Conservation (phyloP, 1,139 yeast genomes). For the Insectozyma bohioensis region DNA sequence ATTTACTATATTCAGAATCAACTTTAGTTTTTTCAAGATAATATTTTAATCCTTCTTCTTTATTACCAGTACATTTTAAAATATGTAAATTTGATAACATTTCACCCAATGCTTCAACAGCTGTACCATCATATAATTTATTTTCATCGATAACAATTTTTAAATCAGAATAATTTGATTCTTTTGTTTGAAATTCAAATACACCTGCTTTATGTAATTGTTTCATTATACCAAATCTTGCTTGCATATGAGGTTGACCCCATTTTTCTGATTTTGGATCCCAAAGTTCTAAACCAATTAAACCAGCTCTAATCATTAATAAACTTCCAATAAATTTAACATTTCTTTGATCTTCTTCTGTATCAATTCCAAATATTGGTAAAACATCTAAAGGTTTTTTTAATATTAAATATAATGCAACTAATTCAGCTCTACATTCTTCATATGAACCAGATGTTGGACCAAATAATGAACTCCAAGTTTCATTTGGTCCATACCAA, state of each 20-base stretch:
- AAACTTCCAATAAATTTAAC: slow-evolving; percentile 67
- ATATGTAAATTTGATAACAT: slow-evolving; percentile 72
- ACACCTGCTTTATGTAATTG: slow-evolving; percentile 71
- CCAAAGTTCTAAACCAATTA: slow-evolving; percentile 80
- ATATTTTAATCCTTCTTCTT: slow-evolving; percentile 58
- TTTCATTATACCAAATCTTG: slow-evolving; percentile 81
- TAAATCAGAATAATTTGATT: slow-evolving; percentile 57
- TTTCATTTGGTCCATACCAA: slow-evolving; percentile 75
- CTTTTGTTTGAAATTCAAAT: slow-evolving; percentile 50
- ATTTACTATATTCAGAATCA: slow-evolving; percentile 58
- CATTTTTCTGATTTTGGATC: slow-evolving; percentile 78
- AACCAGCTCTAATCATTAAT: slow-evolving; percentile 86
- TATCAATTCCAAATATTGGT: slow-evolving; percentile 67
- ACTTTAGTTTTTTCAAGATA: slow-evolving; percentile 69
- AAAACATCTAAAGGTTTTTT: slow-evolving; percentile 58
- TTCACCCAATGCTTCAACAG: slow-evolving; percentile 72
- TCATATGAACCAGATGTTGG: slow-evolving; percentile 82
- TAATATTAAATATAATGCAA: slow-evolving; percentile 77
- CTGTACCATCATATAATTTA: slow-evolving; percentile 58
- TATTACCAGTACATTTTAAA: slow-evolving; percentile 76
- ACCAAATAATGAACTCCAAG: slow-evolving; percentile 89
- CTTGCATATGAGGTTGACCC: slow-evolving; percentile 98
- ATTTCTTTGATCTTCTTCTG: slow-evolving; percentile 58
- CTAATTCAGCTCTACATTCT: slow-evolving; percentile 90
- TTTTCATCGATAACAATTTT: slow-evolving; percentile 56